A percentile compares a stretch with the other conserved stretches of the same genome.
phyloP scores from a whole-genome alignment of 768 basidiomycete species.

The Leucocoprinus birnbaumii region DNA sequence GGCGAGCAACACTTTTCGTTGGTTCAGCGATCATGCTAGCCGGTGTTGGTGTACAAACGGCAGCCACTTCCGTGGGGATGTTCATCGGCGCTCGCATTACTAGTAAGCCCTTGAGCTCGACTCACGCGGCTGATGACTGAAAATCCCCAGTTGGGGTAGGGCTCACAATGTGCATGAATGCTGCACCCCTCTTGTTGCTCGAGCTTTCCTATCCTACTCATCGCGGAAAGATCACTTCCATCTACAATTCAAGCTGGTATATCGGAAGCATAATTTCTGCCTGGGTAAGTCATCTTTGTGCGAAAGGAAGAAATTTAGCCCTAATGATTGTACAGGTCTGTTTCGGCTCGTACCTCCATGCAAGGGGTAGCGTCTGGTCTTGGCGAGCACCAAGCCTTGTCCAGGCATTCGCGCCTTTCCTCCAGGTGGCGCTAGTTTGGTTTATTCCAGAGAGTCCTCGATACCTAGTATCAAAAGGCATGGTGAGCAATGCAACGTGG shows the following conservation, averaged over 20 bases:
- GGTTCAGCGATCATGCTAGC: constrained; percentile 64
- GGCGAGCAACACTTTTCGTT: constrained; percentile 54
- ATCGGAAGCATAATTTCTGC: constrained; percentile 64
- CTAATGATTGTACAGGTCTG: constrained; percentile 27
- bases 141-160: constrained; percentile 56
- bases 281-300: constrained; percentile 26
- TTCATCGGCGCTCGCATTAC: constrained; percentile 58
- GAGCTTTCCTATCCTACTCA: constrained; percentile 74
- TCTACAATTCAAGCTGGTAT: constrained; percentile 78
- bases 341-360: constrained; percentile 37
- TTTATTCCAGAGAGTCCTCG: constrained; percentile 69
- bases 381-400: constrained; percentile 67
- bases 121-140: neutral
- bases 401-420: constrained; percentile 54
- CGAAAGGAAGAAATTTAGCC: neutral
- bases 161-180: constrained; percentile 57
- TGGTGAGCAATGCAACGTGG: constrained; percentile 29
- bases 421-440: constrained; percentile 57
- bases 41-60: constrained; percentile 56
- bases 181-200: constrained; percentile 60
- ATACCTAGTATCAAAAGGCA: constrained; percentile 60
- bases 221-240: constrained; percentile 54
- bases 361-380: constrained; percentile 44
- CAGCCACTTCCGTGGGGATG: constrained; percentile 41
- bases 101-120: constrained; percentile 24